These are phyloP conservation scores for Fusarium xylarioides DNA, from an alignment of 2,329 filamentous ascomycete genomes.

Conservation along the genomic window DNA sequence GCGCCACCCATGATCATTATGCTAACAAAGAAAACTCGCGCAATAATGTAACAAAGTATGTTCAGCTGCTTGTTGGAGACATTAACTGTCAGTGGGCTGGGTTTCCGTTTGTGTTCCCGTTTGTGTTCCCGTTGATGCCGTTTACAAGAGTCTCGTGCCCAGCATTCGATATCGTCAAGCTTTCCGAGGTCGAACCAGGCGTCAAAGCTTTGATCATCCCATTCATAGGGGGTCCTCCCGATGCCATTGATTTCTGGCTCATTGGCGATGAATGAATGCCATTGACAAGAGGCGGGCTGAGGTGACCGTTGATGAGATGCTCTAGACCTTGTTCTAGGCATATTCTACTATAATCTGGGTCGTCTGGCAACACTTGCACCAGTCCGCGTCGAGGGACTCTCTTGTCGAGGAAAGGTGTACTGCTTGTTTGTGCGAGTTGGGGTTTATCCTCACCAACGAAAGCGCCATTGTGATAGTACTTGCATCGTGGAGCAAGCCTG, in stretches of 20 bases:
- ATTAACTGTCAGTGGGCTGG: slow-evolving; percentile 14
- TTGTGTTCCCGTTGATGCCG: slow-evolving; percentile 42
- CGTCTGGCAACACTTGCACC: slow-evolving; percentile 61
- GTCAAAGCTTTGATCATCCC: slow-evolving; percentile 41
- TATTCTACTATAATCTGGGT: slow-evolving; percentile 65
- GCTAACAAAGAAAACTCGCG: slow-evolving; percentile 41
- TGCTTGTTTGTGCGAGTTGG: slow-evolving; percentile 57
- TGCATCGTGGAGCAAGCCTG: slow-evolving; percentile 65
- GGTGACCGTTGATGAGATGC: slow-evolving; percentile 60
- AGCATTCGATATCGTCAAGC: slow-evolving; percentile 14
- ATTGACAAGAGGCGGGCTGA: slow-evolving; percentile 56
- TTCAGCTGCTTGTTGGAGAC: slow-evolving; percentile 8
- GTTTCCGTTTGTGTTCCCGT: slow-evolving; percentile 30
- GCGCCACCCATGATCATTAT: slow-evolving; percentile 43
- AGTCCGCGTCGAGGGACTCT: slow-evolving; percentile 65
- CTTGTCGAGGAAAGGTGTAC: slow-evolving; percentile 63
- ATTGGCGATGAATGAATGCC: slow-evolving; percentile 59
- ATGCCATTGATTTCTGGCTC: slow-evolving; percentile 48
- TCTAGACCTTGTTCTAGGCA: slow-evolving; percentile 66
- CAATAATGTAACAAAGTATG: slow-evolving; percentile 33
- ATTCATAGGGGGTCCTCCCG: slow-evolving; percentile 42
- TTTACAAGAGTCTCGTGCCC: slow-evolving; percentile 43
- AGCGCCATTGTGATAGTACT: slow-evolving; percentile 66
- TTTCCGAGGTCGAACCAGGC: slow-evolving; percentile 29
- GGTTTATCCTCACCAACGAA: slow-evolving; percentile 63